Base-by-base conservation (phyloP, 331 rosid genomes). In the Pyrus hybrid region DNA sequence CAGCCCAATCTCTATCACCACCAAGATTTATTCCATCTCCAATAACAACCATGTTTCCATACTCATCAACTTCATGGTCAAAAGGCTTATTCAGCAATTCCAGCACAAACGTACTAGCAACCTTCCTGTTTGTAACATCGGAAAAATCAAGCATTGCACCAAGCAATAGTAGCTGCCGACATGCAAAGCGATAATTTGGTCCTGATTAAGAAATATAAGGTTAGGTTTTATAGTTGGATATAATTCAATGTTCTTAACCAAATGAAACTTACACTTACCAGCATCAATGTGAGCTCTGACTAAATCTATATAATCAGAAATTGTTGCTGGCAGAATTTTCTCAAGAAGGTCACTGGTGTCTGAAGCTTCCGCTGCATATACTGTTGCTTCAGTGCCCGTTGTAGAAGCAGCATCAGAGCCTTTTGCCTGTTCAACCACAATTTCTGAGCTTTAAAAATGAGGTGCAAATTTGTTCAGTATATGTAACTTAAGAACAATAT, bases 21-120 rank as follows among this genome's bases (percentile, higher is more conserved):
- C 99, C 92, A 83, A 94, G 90, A 86, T 86, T 94, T 76, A 94
- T 76, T 43, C 99, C 97, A 79, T 92, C 99, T 76, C 99, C 99
- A 22, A 89, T 81, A 79, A 94, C 88, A 76, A 94, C 88, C 79
- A 85, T 63, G 85, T 89, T 87, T 69, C 93, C 97, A 79, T 86
- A 89, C 80, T 87, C 85, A 71, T 92, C 99, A 57, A 76, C 79
- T 89, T 94, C 99, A 53, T 89, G 88, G 73, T 89, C 97, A 26
- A 85, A 97, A 83, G 91, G 83, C 85, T 85, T 92, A 87, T 87
- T 86, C 83, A 94, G 82, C 76, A 94, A 73, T 83, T 90, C 99
- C 79, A 79, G 90, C 82, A 94, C 84, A 87, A 94, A 91, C 73
- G 83, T 78, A 68, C 97, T 61, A 56, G 96, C 96, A 70, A 83